A percentile compares a stretch with the other conserved stretches of the same genome.
Evolutionary conservation across 2,329 filamentous ascomycete species (phyloP).

Genomic region (Pseudogymnoascus sp.): DNA sequence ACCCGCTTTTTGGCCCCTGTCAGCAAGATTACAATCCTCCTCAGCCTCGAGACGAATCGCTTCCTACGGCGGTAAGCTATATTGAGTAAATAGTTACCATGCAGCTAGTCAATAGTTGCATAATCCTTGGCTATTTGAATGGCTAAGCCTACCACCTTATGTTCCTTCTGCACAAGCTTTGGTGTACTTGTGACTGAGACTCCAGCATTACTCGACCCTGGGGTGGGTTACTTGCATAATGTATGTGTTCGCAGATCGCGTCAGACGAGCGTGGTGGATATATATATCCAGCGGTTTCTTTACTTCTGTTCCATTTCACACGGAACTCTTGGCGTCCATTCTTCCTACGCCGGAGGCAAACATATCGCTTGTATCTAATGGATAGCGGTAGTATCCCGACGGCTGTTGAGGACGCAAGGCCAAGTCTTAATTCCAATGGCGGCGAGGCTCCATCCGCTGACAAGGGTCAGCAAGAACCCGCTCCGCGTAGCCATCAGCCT

Average conservation of each 20-base stretch:
- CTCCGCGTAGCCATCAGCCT: neutral
- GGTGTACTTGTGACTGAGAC: neutral
- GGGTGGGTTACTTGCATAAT: conserved; percentile 5
- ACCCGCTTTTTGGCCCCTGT: neutral
- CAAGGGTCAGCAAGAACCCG: neutral
- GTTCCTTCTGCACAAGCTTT: neutral
- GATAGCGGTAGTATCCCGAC: neutral
- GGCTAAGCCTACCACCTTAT: neutral
- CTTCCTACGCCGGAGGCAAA: neutral
- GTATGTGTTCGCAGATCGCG: neutral
- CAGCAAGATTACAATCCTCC: neutral
- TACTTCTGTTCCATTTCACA: neutral
- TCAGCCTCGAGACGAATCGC: neutral
- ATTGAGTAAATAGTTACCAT: neutral
- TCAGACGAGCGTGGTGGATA: neutral
- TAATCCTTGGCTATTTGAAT: neutral
- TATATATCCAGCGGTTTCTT: neutral
- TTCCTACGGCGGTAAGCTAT: neutral
- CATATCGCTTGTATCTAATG: neutral
- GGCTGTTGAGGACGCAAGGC: neutral
- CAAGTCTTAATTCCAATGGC: neutral
- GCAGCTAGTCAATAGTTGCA: neutral
- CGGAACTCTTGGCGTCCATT: neutral
- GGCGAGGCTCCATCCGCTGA: neutral
- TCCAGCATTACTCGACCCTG: neutral